A percentile compares a stretch with the other conserved stretches of the same genome.
These are phyloP conservation scores for Auxenochlorella protothecoides DNA, from an alignment of 139 green algal species.

Conservation along the genomic window DNA sequence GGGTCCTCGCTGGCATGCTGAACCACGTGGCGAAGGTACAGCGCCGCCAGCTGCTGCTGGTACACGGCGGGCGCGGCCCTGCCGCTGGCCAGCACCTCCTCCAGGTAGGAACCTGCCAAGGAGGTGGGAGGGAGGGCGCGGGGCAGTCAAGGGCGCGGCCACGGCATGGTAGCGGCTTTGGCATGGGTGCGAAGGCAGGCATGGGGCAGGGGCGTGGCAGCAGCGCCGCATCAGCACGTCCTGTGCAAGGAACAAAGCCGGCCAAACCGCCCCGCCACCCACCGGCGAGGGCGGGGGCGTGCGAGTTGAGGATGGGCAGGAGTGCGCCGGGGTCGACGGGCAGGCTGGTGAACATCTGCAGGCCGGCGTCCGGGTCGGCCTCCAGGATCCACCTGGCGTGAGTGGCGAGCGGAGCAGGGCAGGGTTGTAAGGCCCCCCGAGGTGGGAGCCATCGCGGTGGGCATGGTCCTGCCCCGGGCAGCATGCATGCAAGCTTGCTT, in stretches of 20 bases:
- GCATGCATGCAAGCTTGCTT: no score
- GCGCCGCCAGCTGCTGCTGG: constrained; percentile 58
- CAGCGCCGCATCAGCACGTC: neutral
- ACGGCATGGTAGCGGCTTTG: no score
- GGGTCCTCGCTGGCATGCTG: neutral
- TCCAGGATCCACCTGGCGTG: constrained; percentile 69
- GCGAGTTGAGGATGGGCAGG: constrained; percentile 44
- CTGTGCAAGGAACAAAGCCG: neutral
- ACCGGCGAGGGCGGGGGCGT: constrained; percentile 23
- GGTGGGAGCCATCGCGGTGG: no score
- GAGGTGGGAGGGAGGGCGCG: neutral
- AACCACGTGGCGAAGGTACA: constrained; percentile 56
- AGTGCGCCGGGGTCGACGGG: constrained; percentile 42
- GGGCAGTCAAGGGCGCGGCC: no score
- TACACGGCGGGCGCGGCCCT: constrained; percentile 21
- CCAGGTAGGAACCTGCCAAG: constrained; percentile 48
- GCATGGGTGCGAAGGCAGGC: no score
- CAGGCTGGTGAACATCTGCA: constrained; percentile 64
- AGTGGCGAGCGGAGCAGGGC: no score
- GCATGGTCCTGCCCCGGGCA: no score
- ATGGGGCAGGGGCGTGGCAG: no score
- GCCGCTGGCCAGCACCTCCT: constrained; percentile 51
- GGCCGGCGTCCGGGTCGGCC: constrained; percentile 63
- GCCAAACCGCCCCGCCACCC: neutral
- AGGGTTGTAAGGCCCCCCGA: no score